Base-by-base conservation (phyloP, 331 rosid genomes). In the Erythrophleum ivorense region DNA sequence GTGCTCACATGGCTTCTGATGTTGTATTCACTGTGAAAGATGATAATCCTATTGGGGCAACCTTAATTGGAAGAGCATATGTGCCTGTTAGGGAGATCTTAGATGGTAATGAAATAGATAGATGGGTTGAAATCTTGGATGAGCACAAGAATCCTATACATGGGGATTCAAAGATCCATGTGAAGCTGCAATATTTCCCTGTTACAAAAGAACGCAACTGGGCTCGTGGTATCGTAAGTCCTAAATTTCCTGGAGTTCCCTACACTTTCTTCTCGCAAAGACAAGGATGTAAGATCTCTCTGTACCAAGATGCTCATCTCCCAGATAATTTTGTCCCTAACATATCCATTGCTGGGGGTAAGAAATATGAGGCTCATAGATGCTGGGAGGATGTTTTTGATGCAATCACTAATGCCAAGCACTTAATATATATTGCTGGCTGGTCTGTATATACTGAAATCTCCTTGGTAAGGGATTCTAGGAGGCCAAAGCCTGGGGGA, bases 381-480 rank as follows among this genome's bases (percentile, higher is more conserved):
- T 96, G 99, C 73, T 96, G 99, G 99, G 99, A 96, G 88, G 98
- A 96, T 78, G 64, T 96, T 49, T 96, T 89, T 78, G 98, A 96
- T 90, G 98, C 98, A 13, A 88, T 96, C 76, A 84, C 89, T 31
- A 90, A 92, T 80, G 99, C 99, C 19, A 91, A 88, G 70, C 99
- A 96, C 87, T 46, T 96, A 18, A 87, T 96, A 84, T 96, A 96
- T 77, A 94, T 96, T 70, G 86, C 99, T 62, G 99, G 99, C 24
- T 95, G 99, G 99, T 95, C 98, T 78, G 94, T 95, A 58, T 93
- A 91, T 73, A 85, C 99, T 34, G 95, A 89, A 74, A 91, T 96
- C 82, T n/a, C 94, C 67, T 84, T 96, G 85, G 74, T 96, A 55
- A 92, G 99, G 86, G 99, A 96, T 86, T 86, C 88, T 29, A 92